Percentiles rank a stretch among this genome's conserved stretches.
Evolutionary conservation across 805 yeast genomes (phyloP).

Genomic region (Metschnikowia shivogae): DNA sequence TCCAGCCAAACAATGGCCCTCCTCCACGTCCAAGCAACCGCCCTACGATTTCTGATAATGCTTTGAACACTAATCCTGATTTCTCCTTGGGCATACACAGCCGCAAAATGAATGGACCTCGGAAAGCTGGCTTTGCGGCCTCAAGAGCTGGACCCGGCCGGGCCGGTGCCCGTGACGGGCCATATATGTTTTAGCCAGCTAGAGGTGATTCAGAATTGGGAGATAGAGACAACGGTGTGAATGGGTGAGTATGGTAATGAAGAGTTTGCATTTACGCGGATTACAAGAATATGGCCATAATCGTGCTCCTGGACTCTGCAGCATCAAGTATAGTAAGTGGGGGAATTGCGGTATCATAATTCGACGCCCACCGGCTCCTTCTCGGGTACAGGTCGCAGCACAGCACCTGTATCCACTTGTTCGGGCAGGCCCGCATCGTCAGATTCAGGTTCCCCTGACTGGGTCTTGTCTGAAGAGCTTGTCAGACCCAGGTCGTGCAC

Average conservation of each 20-base stretch:
- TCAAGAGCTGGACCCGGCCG: constrained; percentile 4
- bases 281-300: too few species aligned
- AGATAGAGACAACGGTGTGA: too few species aligned
- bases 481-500: constrained; percentile 14
- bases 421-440: too few species aligned
- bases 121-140: neutral
- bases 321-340: too few species aligned
- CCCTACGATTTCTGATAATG: constrained; percentile 37
- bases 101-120: constrained; percentile 15
- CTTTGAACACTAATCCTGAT: constrained; percentile 39
- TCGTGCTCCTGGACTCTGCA: too few species aligned
- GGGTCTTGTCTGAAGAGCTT: constrained; percentile 3
- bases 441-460: neutral
- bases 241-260: too few species aligned
- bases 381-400: constrained; percentile 9
- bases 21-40: constrained; percentile 19
- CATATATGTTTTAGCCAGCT: constrained; percentile 1
- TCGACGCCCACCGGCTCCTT: neutral
- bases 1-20: constrained; percentile 2
- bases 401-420: neutral
- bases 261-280: too few species aligned
- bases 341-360: neutral
- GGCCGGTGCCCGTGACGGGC: constrained; percentile 20
- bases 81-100: constrained; percentile 26
- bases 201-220: neutral